Percentiles rank a stretch among this genome's conserved stretches.
These are phyloP conservation scores for Dalbergia cultrata DNA, from an alignment of 306 rosid genomes.

Conservation along the genomic window DNA sequence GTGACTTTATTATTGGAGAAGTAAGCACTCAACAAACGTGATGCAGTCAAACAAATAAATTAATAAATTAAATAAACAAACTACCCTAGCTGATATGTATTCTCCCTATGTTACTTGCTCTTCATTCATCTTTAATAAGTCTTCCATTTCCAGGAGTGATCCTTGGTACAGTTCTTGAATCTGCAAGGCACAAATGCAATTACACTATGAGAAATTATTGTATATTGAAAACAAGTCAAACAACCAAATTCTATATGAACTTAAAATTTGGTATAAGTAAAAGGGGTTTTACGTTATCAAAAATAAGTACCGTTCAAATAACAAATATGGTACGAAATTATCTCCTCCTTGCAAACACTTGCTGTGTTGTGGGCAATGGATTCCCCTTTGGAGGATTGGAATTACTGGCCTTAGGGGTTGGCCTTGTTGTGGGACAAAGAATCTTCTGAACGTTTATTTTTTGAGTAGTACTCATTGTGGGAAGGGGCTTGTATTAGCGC, in stretches of 20 bases:
- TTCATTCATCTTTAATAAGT: background rate
- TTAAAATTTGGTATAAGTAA: background rate
- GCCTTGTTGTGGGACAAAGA: conserved; percentile 23
- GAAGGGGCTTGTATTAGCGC: background rate
- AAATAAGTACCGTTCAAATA: background rate
- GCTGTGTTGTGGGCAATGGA: background rate
- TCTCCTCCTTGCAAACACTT: background rate
- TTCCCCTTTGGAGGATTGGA: background rate
- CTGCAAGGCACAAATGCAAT: background rate
- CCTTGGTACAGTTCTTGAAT: background rate
- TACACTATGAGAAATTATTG: background rate
- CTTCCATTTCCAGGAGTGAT: background rate
- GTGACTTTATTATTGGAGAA: background rate
- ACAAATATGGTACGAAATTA: background rate
- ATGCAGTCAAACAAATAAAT: background rate
- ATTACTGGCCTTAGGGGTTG: conserved; percentile 4
- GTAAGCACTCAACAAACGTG: background rate
- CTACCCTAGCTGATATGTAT: background rate
- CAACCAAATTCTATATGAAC: background rate
- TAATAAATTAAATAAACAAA: conserved; percentile 7
- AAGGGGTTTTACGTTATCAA: background rate
- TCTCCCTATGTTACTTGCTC: background rate
- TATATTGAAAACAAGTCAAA: background rate
- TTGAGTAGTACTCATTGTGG: background rate
- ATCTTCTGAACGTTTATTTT: background rate